Conservation (phyloP, 1,284 basidiomycete genomes). For the Pseudozyma hubeiensis region DNA sequence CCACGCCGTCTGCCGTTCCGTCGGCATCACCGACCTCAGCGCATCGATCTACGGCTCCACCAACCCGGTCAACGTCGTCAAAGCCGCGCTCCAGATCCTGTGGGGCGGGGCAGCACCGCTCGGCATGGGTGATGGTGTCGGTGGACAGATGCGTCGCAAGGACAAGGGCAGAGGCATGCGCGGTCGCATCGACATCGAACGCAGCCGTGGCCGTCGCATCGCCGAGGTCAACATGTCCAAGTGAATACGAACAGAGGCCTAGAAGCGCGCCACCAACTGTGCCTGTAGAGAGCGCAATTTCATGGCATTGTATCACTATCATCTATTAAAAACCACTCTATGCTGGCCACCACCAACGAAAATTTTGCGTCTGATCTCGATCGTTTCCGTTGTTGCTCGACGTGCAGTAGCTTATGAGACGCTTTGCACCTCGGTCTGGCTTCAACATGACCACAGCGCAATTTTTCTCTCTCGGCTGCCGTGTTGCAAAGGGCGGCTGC, state of each 20-base stretch:
- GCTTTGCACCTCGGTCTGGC: too few species aligned
- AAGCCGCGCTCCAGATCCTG: slow-evolving; percentile 70
- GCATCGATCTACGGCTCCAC: slow-evolving; percentile 93
- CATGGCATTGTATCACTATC: too few species aligned
- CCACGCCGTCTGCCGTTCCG: slow-evolving; percentile 86
- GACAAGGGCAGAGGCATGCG: slow-evolving; percentile 65
- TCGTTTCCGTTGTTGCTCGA: too few species aligned
- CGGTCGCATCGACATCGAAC: slow-evolving; percentile 53
- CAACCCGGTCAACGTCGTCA: slow-evolving; percentile 78
- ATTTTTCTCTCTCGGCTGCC: too few species aligned
- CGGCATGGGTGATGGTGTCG: slow-evolving; percentile 66
- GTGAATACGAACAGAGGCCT: not conserved
- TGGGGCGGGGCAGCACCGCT: slow-evolving; percentile 62
- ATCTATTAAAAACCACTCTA: too few species aligned
- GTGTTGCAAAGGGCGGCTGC: too few species aligned
- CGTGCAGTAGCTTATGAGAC: too few species aligned
- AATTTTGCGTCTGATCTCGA: too few species aligned
- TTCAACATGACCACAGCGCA: too few species aligned
- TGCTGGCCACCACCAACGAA: too few species aligned
- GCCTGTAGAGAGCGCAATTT: too few species aligned
- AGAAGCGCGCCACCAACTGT: too few species aligned
- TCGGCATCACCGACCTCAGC: slow-evolving; percentile 91
- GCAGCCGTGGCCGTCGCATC: slow-evolving; percentile 59
- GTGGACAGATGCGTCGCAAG: slow-evolving; percentile 60
- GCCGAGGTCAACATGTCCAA: slow-evolving; percentile 51